A percentile compares a stretch with the other conserved stretches of the same genome.
phyloP scores from a whole-genome alignment of 129 eudicot genomes.

The Saussurea involucrata region DNA sequence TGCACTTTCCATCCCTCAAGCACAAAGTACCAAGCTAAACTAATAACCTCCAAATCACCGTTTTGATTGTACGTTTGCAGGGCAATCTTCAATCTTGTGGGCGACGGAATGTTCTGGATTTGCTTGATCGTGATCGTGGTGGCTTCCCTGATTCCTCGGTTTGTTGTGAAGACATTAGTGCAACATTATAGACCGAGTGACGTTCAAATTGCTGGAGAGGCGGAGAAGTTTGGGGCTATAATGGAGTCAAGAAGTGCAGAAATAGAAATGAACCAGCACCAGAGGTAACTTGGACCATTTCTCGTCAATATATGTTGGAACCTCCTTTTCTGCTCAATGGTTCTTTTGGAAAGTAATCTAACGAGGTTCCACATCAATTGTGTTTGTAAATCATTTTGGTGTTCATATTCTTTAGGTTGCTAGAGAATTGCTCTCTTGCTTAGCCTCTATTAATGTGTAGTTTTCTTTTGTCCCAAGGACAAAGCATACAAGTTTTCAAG shows the following conservation, averaged over 20 bases:
- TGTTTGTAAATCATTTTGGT: not conserved
- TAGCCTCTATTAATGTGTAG: slow-evolving; percentile 20
- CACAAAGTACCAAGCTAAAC: not conserved
- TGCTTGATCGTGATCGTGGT: slow-evolving; percentile 57
- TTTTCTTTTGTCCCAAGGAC: slow-evolving; percentile 25
- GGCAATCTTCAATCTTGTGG: slow-evolving; percentile 69
- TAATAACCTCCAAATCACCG: not conserved
- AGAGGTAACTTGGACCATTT: slow-evolving; percentile 13
- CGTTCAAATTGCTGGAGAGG: slow-evolving; percentile 72
- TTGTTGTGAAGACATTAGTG: slow-evolving; percentile 46
- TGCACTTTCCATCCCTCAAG: not conserved
- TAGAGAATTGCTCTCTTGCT: slow-evolving; percentile 8
- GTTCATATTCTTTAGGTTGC: slow-evolving; percentile 40
- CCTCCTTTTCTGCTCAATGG: not conserved
- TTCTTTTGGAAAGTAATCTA: not conserved
- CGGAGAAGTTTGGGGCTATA: slow-evolving; percentile 49
- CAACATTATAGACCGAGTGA: slow-evolving; percentile 61
- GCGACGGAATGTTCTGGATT: slow-evolving; percentile 55
- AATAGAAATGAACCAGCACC: slow-evolving; percentile 59
- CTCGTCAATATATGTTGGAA: not conserved
- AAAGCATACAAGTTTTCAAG: slow-evolving; percentile 24
- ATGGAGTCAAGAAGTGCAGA: slow-evolving; percentile 40
- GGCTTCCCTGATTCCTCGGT: slow-evolving; percentile 68
- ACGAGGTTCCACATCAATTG: not conserved
- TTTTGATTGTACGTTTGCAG: slow-evolving; percentile 40